Conservation (phyloP, 768 basidiomycete species). For the Rhizopogon vesiculosus region DNA sequence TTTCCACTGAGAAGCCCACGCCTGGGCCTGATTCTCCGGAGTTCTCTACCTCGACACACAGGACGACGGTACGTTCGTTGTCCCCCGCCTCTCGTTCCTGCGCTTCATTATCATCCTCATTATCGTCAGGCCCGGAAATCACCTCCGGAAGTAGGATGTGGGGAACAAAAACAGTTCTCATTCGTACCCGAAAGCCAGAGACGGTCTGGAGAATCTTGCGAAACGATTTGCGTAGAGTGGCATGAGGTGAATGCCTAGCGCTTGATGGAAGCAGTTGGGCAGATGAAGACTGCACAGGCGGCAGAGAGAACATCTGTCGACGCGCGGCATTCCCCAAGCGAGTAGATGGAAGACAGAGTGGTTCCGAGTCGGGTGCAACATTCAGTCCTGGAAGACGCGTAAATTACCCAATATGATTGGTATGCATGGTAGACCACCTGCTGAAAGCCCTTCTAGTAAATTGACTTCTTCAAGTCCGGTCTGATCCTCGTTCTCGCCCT, state of each 20-base stretch:
- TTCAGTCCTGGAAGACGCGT: constrained; percentile 36
- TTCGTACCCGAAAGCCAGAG: constrained; percentile 83
- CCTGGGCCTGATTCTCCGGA: constrained; percentile 55
- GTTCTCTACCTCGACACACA: constrained; percentile 92
- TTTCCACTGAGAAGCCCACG: constrained; percentile 73
- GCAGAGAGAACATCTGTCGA: constrained; percentile 59
- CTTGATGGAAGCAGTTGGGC: constrained; percentile 37
- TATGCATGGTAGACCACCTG: constrained; percentile 38
- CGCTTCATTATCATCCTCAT: constrained; percentile 29
- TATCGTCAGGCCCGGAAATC: constrained; percentile 11
- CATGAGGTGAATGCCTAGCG: constrained; percentile 42
- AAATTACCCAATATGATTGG: not conserved
- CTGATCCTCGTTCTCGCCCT: constrained; percentile 33
- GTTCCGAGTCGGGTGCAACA: constrained; percentile 29
- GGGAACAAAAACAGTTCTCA: constrained; percentile 93
- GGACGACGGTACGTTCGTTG: constrained; percentile 79
- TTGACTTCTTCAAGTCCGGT: constrained; percentile 65
- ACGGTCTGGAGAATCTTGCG: constrained; percentile 74
- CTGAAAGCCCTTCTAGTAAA: constrained; percentile 60
- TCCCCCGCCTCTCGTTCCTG: constrained; percentile 58
- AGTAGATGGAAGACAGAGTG: constrained; percentile 58
- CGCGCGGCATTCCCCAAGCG: constrained; percentile 69
- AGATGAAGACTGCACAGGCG: constrained; percentile 40
- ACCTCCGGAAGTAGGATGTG: constrained; percentile 63
- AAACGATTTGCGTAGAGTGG: constrained; percentile 82